Percentiles rank a stretch among this genome's conserved stretches.
These are phyloP conservation scores for Vigna reflexopilosa DNA, from an alignment of 306 rosid genomes.

Conservation along the genomic window DNA sequence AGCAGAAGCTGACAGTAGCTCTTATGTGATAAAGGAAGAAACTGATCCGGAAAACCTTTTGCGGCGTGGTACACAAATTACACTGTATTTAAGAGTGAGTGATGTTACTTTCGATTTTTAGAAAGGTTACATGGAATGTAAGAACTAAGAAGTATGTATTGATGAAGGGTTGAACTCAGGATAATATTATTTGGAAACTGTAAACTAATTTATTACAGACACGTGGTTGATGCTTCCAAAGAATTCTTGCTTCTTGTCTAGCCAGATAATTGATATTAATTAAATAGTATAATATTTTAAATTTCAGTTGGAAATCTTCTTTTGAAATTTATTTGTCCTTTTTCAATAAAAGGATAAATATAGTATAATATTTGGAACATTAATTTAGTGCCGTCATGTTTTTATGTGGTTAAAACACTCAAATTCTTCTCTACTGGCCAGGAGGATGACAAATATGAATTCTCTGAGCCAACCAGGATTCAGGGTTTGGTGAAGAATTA, in stretches of 20 bases:
- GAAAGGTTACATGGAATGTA: background rate
- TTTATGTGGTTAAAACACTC: background rate
- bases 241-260: background rate
- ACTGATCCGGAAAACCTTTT: constrained; percentile 82
- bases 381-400: background rate
- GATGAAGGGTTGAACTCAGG: constrained; percentile 12
- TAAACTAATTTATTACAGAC: background rate
- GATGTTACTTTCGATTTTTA: constrained; percentile 32
- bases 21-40: constrained; percentile 90
- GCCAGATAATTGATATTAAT: background rate
- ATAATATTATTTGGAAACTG: background rate
- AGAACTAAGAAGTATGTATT: background rate
- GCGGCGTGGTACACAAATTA: constrained; percentile 90
- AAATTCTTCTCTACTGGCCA: constrained; percentile 40
- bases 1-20: constrained; percentile 88
- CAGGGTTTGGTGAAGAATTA: constrained; percentile 96
- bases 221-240: background rate
- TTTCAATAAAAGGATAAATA: background rate
- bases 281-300: background rate
- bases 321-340: background rate
- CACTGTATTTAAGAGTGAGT: constrained; percentile 80
- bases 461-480: constrained; percentile 82
- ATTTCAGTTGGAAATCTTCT: background rate
- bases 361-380: background rate
- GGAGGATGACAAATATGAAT: constrained; percentile 96